phyloP scores from a whole-genome alignment of 768 basidiomycete genomes.

The Tylopilus intermedius region DNA sequence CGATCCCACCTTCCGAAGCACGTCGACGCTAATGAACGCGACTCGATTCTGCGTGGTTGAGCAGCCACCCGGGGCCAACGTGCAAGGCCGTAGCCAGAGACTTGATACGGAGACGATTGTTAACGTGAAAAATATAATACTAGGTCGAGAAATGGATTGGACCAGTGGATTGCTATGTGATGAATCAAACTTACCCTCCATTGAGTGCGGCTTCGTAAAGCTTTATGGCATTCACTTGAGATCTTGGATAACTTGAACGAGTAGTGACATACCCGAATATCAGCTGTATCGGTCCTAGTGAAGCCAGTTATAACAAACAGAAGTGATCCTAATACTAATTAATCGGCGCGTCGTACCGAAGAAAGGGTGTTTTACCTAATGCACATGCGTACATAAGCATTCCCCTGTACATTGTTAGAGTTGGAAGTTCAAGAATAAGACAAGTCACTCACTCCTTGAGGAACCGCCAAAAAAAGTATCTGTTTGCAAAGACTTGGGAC shows the following conservation, averaged over 20 bases:
- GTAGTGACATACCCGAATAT: conserved; percentile 9
- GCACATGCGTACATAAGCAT: conserved; percentile 22
- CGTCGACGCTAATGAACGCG: conserved; percentile 39
- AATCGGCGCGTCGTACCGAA: background rate
- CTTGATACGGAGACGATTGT: conserved; percentile 31
- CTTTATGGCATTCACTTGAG: conserved; percentile 4
- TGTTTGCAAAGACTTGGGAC: too few species aligned
- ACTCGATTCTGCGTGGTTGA: conserved; percentile 42
- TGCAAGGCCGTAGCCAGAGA: conserved; percentile 39
- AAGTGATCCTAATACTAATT: conserved; percentile 12
- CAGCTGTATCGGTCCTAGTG: background rate
- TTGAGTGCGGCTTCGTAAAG: conserved; percentile 4
- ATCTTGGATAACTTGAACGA: background rate
- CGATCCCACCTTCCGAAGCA: conserved; percentile 34
- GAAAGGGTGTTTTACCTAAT: conserved; percentile 6
- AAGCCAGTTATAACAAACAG: conserved; percentile 12
- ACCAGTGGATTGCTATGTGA: background rate
- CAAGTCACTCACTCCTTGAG: too few species aligned
- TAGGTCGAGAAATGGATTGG: background rate
- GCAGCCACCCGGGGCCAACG: conserved; percentile 40
- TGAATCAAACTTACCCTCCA: conserved; percentile 10
- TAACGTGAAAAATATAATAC: conserved; percentile 5
- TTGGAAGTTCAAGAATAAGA: too few species aligned
- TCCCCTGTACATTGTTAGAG: conserved; percentile 9
- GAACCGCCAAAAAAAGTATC: too few species aligned